These are phyloP conservation scores for Aphanomyces euteiches DNA, from an alignment of 352 stramenopile genomes.

Conservation along the genomic window DNA sequence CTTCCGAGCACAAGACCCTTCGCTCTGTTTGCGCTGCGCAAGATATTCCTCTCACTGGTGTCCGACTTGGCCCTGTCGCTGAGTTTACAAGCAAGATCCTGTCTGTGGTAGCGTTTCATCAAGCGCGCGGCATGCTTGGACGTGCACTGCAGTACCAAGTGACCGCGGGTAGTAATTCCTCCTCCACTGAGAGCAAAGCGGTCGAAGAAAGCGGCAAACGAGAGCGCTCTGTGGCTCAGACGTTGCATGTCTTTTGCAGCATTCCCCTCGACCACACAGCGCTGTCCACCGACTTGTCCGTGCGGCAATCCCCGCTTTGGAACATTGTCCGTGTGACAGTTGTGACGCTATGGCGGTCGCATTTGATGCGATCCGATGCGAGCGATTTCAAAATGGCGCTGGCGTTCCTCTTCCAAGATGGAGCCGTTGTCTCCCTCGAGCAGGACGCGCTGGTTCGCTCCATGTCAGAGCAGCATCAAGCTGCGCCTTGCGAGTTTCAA, in stretches of 20 bases:
- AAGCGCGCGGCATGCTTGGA: constrained; percentile 5
- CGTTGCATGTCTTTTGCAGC: neutral
- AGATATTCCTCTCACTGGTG: constrained; percentile 5
- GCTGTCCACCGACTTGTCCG: neutral
- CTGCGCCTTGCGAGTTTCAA: constrained; percentile 17
- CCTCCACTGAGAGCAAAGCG: neutral
- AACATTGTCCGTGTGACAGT: constrained; percentile 13
- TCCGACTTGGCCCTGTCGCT: constrained; percentile 12
- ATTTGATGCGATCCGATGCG: neutral
- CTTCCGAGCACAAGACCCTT: constrained; percentile 7
- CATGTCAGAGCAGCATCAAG: constrained; percentile 9
- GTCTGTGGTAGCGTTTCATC: constrained; percentile 15
- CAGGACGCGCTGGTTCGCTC: constrained; percentile 11
- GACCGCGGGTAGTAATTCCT: neutral
- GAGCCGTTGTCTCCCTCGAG: neutral
- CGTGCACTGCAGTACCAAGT: neutral
- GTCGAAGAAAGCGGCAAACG: neutral
- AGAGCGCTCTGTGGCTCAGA: neutral
- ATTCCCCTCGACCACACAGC: neutral
- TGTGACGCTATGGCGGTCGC: constrained; percentile 18
- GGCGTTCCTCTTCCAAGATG: constrained; percentile 13
- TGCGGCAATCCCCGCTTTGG: constrained; percentile 2
- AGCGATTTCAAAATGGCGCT: neutral
- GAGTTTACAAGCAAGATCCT: constrained; percentile 29
- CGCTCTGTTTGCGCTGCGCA: constrained; percentile 5